phyloP scores from a whole-genome alignment of 139 green algal species.

The Limnomonas spitsbergensis region DNA sequence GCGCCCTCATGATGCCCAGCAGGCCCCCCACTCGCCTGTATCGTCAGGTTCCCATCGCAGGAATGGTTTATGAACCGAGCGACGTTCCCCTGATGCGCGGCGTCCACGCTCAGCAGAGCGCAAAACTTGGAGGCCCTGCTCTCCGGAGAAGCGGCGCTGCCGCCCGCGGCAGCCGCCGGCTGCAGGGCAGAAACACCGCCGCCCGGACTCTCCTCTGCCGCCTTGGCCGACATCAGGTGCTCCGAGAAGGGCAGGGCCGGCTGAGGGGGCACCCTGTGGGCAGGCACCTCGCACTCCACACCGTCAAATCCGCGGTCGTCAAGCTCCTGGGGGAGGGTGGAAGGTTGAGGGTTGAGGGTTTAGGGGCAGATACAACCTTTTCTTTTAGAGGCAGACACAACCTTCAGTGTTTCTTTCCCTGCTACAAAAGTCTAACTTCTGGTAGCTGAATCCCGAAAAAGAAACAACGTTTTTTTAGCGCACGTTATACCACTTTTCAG shows the following conservation, averaged over 20 bases:
- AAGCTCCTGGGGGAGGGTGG: no score
- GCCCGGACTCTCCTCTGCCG: background rate
- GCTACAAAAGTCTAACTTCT: no score
- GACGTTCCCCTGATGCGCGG: constrained; percentile 63
- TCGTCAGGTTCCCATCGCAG: constrained; percentile 82
- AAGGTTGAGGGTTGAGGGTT: no score
- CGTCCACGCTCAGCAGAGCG: constrained; percentile 15
- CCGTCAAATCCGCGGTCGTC: background rate
- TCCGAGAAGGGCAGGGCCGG: background rate
- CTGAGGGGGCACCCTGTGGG: background rate
- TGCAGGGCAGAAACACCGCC: background rate
- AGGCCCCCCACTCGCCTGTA: no score
- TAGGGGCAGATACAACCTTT: no score
- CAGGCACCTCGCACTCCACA: background rate
- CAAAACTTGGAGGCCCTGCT: background rate
- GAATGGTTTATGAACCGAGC: constrained; percentile 94
- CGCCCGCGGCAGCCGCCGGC: no score
- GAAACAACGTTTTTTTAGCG: no score
- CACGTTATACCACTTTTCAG: no score
- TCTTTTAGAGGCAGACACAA: no score
- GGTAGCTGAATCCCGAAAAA: no score
- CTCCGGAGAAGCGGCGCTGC: background rate
- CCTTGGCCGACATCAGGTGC: background rate
- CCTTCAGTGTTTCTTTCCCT: no score
- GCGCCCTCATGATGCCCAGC: no score